A percentile compares a stretch with the other conserved stretches of the same genome.
Conservation (phyloP, 306 rosid genomes). For the Glycyrrhiza uralensis region DNA sequence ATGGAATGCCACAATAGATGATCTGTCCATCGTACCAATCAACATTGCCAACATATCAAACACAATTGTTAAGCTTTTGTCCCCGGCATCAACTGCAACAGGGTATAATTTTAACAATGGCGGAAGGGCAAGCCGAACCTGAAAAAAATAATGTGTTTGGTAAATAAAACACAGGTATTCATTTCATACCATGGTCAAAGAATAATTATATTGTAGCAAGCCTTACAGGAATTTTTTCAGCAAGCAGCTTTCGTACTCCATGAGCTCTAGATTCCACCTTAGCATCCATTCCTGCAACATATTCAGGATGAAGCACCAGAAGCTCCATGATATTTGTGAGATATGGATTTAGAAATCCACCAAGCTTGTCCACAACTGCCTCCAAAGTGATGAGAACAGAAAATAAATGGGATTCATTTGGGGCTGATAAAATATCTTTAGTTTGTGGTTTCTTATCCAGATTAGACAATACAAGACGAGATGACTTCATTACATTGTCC, state of each 20-base stretch:
- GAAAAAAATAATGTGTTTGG: conserved; percentile 18
- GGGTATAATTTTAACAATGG: conserved; percentile 67
- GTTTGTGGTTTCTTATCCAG: conserved; percentile 30
- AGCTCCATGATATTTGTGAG: conserved; percentile 63
- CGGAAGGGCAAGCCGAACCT: conserved; percentile 81
- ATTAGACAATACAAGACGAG: conserved; percentile 37
- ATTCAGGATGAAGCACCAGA: conserved; percentile 63
- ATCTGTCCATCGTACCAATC: conserved; percentile 60
- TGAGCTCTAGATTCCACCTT: conserved; percentile 61
- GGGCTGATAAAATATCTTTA: conserved; percentile 27
- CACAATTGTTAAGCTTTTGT: conserved; percentile 59
- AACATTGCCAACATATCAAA: conserved; percentile 73
- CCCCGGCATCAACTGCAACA: conserved; percentile 65
- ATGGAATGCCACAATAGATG: conserved; percentile 65
- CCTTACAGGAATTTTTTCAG: conserved; percentile 80
- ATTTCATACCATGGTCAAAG: neutral
- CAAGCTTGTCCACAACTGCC: conserved; percentile 79
- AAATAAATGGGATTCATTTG: conserved; percentile 46
- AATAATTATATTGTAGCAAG: conserved; percentile 5
- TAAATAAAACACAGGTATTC: conserved; percentile 8
- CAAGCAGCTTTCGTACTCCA: conserved; percentile 60
- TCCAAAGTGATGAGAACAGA: conserved; percentile 66
- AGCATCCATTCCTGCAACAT: conserved; percentile 46
- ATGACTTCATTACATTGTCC: conserved; percentile 60
- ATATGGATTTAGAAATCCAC: conserved; percentile 80